Base-by-base conservation (phyloP, 2,329 filamentous ascomycete genomes). In the Chaetomium olivaceum region DNA sequence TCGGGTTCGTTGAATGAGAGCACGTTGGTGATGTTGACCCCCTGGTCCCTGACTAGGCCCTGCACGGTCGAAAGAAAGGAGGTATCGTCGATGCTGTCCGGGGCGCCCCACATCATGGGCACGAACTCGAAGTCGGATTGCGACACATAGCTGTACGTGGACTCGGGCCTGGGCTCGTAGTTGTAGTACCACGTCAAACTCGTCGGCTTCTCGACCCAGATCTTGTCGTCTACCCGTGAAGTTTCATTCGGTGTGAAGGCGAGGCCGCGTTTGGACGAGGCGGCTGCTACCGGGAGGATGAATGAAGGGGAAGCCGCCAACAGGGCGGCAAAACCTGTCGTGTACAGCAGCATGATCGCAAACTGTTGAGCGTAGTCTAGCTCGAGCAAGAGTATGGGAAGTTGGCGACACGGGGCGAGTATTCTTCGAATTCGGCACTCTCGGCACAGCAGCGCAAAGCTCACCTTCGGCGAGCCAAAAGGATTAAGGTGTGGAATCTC, bases 181-280 rank as follows among this genome's bases (percentile, higher is more conserved):
- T 93, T 94, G 83, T 94, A 95, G 81, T 95, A 95, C 91, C 91
- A 95, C 3, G 87, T 89, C 63, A 94, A 77, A 51, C 87, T 84
- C 21, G 84, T 85, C 46, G 80, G 81, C 6, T 79, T 61, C 52
- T 80, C 75, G 12, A 81, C 78, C 89, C 90, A 93, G 71, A 90
- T 81, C 56, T 81, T 75, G 77, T 92, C 86, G 77, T 94, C 91
- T 19, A 80, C 66, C 0, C 86, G 81, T 64, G 82, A 78, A 0
- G 83, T 74, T 5, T 77, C 68, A 66, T 87, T 85, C 7, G 86
- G 83, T 21, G 91, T 85, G 76, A 88, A 91, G 73, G 87, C 84
- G 61, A 95, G 88, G 31, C 91, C 91, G 70, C 91, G 89, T 77
- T 93, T 93, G 19, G 80, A 72, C 6, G 83, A 82, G 3, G 74